phyloP scores from a whole-genome alignment of 2,329 filamentous ascomycete genomes.

The Aspergillus nomiae region DNA sequence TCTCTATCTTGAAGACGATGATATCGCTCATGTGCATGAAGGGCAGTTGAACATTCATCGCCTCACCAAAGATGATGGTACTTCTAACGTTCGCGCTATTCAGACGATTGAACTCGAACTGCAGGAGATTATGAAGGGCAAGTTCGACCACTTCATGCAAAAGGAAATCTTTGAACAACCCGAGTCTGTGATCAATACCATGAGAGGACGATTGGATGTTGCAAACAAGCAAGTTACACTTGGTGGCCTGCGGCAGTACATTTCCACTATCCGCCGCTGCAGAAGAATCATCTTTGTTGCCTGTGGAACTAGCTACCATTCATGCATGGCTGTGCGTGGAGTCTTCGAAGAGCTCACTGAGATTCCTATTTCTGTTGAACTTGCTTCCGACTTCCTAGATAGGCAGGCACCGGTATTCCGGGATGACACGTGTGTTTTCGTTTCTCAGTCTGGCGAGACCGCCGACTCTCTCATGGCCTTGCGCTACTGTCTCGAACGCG shows the following conservation, averaged over 20 bases:
- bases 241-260: slow-evolving; percentile 93
- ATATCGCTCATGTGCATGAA: slow-evolving; percentile 99
- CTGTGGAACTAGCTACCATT: slow-evolving; percentile 97
- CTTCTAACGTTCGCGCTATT: slow-evolving; percentile 95
- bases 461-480: slow-evolving; percentile 97
- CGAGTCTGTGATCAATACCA: slow-evolving; percentile 98
- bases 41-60: slow-evolving; percentile 99
- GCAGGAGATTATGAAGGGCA: slow-evolving; percentile 99
- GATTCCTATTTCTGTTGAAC: slow-evolving; percentile 94
- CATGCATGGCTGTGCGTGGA: slow-evolving; percentile 98
- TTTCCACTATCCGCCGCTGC: slow-evolving; percentile 93
- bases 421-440: slow-evolving; percentile 98
- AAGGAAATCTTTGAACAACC: slow-evolving; percentile 99
- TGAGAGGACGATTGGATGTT: slow-evolving; percentile 95
- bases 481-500: slow-evolving; percentile 96
- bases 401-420: slow-evolving; percentile 97
- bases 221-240: slow-evolving; percentile 94
- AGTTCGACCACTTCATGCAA: slow-evolving; percentile 99
- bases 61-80: slow-evolving; percentile 93
- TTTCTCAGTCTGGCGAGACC: slow-evolving; percentile 98
- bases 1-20: slow-evolving; percentile 98
- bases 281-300: slow-evolving; percentile 98
- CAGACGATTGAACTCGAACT: slow-evolving; percentile 98
- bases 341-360: slow-evolving; percentile 97
- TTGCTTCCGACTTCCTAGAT: slow-evolving; percentile 97